Percentiles rank a stretch among this genome's conserved stretches.
These are phyloP conservation scores for Akebia trifoliata DNA, from an alignment of 164 flowering plant genomes.

Conservation along the genomic window DNA sequence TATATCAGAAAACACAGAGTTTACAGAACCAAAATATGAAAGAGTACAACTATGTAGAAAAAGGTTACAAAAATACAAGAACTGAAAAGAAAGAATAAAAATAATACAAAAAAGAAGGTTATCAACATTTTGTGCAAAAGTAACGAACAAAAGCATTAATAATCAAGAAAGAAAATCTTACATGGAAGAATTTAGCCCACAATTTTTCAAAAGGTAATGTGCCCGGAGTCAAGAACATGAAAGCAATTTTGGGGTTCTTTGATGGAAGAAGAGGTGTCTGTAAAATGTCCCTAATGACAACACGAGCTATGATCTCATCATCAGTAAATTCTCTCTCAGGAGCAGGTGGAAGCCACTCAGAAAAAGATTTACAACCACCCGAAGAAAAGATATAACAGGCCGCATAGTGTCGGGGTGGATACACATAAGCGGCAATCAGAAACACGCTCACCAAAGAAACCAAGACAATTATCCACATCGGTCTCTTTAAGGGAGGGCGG, in stretches of 20 bases:
- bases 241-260: slow-evolving; percentile 72
- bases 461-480: slow-evolving; percentile 77
- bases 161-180: slow-evolving; percentile 28
- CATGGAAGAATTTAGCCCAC: slow-evolving; percentile 87
- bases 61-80: neutral
- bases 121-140: neutral
- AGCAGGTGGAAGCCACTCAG: slow-evolving; percentile 76
- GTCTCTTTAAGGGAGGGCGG: slow-evolving; percentile 64
- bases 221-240: slow-evolving; percentile 83
- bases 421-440: slow-evolving; percentile 67
- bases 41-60: neutral
- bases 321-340: slow-evolving; percentile 71
- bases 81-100: neutral
- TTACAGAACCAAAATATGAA: neutral
- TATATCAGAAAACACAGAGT: neutral
- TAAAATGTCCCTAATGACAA: slow-evolving; percentile 64
- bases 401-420: slow-evolving; percentile 55
- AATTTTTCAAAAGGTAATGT: slow-evolving; percentile 85
- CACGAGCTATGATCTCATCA: slow-evolving; percentile 78
- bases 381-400: slow-evolving; percentile 72
- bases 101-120: neutral
- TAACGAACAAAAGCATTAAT: neutral
- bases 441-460: slow-evolving; percentile 65
- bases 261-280: slow-evolving; percentile 38
- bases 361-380: slow-evolving; percentile 49